A percentile compares a stretch with the other conserved stretches of the same genome.
phyloP scores from a whole-genome alignment of 371 early-diverging fungal genomes.

The Phascolomyces articulosus region DNA sequence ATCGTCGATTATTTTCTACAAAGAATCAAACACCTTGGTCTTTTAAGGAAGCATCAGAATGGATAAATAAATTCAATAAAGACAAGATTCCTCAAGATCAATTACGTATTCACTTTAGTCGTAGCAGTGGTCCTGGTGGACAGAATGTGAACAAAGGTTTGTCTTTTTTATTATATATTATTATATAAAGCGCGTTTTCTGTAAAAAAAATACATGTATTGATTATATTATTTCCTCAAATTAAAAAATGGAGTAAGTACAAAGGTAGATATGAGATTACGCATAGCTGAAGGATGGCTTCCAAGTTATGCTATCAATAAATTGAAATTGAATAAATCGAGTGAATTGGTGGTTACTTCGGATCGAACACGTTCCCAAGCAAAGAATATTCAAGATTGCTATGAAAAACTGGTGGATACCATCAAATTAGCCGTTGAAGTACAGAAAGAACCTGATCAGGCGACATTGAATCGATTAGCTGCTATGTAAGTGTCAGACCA shows the following conservation, averaged over 20 bases:
- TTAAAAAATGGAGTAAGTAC: slow-evolving; percentile 66
- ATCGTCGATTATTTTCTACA: slow-evolving; percentile 4
- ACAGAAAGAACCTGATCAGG: slow-evolving; percentile 72
- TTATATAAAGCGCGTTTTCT: too few species aligned
- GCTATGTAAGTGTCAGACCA: slow-evolving; percentile 66
- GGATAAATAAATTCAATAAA: slow-evolving; percentile 34
- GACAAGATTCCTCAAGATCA: slow-evolving; percentile 40
- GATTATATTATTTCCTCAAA: background rate
- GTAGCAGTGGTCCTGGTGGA: slow-evolving; percentile 84
- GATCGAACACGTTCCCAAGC: slow-evolving; percentile 82
- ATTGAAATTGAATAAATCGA: slow-evolving; percentile 67
- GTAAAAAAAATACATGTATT: background rate
- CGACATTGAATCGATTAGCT: slow-evolving; percentile 62
- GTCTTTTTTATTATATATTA: background rate
- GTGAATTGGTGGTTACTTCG: slow-evolving; percentile 76
- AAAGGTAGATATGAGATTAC: slow-evolving; percentile 83
- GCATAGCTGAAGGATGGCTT: slow-evolving; percentile 68
- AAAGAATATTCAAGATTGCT: slow-evolving; percentile 81
- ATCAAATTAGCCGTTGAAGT: slow-evolving; percentile 71
- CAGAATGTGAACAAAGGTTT: slow-evolving; percentile 92
- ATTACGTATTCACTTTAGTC: slow-evolving; percentile 31
- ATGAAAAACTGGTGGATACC: slow-evolving; percentile 69
- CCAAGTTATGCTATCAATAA: slow-evolving; percentile 69
- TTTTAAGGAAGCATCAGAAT: slow-evolving; percentile 33
- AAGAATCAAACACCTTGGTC: slow-evolving; percentile 22